Conservation (phyloP, 768 basidiomycete genomes). For the Tulasnella sp. region DNA sequence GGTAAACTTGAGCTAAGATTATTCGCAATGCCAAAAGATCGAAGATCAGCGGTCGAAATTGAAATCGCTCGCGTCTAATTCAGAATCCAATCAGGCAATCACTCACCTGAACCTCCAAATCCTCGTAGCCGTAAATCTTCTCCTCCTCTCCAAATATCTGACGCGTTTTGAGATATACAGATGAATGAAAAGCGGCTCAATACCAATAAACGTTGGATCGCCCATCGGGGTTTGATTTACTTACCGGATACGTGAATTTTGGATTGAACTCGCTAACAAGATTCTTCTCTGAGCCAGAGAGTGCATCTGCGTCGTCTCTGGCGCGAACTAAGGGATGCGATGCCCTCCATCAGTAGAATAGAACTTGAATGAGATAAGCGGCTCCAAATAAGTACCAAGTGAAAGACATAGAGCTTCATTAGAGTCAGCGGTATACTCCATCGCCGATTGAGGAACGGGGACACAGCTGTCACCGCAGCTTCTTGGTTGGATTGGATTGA, state of each 20-base stretch:
- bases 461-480: no score
- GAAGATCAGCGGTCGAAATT: background rate
- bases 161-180: background rate
- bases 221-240: slow-evolving; percentile 21
- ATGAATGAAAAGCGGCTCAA: background rate
- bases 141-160: slow-evolving; percentile 95
- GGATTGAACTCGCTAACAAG: slow-evolving; percentile 66
- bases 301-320: slow-evolving; percentile 45
- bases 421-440: slow-evolving; percentile 68
- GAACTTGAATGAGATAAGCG: slow-evolving; percentile 4
- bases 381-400: slow-evolving; percentile 42
- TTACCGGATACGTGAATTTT: slow-evolving; percentile 85
- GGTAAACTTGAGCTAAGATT: slow-evolving; percentile 61
- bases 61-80: background rate
- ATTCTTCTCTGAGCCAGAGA: slow-evolving; percentile 43
- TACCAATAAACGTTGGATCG: background rate
- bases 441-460: no score
- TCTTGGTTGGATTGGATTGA: no score
- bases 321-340: slow-evolving; percentile 46
- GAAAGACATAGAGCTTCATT: slow-evolving; percentile 68
- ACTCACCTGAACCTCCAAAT: slow-evolving; percentile 71
- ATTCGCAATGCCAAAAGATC: no score
- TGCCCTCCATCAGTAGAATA: slow-evolving; percentile 1
- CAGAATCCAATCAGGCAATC: background rate
- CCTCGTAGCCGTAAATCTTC: slow-evolving; percentile 88